Conservation (phyloP, 2,329 filamentous ascomycete genomes). For the Epichloe bromicola region DNA sequence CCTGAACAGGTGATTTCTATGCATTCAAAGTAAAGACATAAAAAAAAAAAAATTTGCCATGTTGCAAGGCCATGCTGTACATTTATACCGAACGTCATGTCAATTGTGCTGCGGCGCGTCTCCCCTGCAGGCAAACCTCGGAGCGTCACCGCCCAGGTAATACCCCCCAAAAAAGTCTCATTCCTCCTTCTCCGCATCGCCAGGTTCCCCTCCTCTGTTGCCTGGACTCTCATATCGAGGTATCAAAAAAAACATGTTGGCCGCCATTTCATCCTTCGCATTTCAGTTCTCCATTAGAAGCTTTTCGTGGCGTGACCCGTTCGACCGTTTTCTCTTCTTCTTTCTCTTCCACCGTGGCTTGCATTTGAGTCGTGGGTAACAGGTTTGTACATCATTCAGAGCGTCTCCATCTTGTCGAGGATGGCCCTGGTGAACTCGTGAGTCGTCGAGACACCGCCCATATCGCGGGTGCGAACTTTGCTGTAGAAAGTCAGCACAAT, state of each 20-base stretch:
- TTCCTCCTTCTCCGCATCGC: not conserved
- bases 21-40: not conserved
- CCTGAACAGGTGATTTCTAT: conserved; percentile 1
- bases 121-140: not conserved
- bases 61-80: conserved; percentile 8
- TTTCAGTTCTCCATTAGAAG: not conserved
- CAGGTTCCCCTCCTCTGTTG: not conserved
- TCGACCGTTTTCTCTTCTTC: not conserved
- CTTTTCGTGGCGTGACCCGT: not conserved
- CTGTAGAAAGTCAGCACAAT: conserved; percentile 38
- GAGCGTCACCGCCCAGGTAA: not conserved
- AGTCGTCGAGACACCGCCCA: conserved; percentile 83
- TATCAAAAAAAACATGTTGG: conserved; percentile 2
- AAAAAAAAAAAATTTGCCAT: not conserved
- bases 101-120: not conserved
- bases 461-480: conserved; percentile 80
- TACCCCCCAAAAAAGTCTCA: not conserved
- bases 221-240: not conserved
- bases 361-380: not conserved
- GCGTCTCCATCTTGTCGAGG: conserved; percentile 83
- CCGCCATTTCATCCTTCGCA: not conserved
- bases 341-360: not conserved
- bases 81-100: not conserved
- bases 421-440: conserved; percentile 93
- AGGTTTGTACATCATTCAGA: conserved; percentile 30